Evolutionary conservation across 139 green algal genomes (phyloP).

Genomic region (Protoeuglena noctilucae): DNA sequence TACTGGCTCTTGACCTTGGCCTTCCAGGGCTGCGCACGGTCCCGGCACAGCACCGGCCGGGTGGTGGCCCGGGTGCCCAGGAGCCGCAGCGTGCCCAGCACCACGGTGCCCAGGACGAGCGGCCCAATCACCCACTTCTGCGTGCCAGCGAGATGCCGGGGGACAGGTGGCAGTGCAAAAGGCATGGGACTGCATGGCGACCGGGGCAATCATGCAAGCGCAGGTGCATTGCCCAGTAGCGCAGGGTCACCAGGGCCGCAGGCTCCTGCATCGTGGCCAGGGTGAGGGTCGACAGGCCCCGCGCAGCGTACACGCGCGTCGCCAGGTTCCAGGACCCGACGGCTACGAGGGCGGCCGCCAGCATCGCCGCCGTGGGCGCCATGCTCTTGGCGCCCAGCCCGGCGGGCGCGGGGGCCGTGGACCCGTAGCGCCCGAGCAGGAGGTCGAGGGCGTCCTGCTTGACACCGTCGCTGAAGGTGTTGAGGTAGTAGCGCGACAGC

Average conservation of each 20-base stretch:
- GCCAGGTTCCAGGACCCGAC: background rate
- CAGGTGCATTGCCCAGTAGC: too few relatives aligned
- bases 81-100: background rate
- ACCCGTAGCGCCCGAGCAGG: constrained; percentile 34
- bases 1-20: too few relatives aligned
- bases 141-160: background rate
- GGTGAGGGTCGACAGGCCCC: too few relatives aligned
- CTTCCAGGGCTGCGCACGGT: constrained; percentile 6
- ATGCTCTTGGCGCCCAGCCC: background rate
- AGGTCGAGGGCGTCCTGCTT: constrained; percentile 81
- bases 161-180: background rate
- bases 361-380: background rate
- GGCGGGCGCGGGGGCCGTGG: constrained; percentile 4
- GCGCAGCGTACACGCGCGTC: constrained; percentile 4
- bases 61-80: background rate
- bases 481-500: constrained; percentile 62
- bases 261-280: too few relatives aligned
- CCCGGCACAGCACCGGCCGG: constrained; percentile 1
- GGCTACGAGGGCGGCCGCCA: background rate
- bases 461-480: constrained; percentile 73
- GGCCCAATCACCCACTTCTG: background rate
- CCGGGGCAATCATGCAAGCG: too few relatives aligned
- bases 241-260: too few relatives aligned
- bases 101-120: background rate
- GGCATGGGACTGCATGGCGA: background rate